Evolutionary conservation across 768 basidiomycete species (phyloP).

Genomic region (Macrolepiota fuliginosa): DNA sequence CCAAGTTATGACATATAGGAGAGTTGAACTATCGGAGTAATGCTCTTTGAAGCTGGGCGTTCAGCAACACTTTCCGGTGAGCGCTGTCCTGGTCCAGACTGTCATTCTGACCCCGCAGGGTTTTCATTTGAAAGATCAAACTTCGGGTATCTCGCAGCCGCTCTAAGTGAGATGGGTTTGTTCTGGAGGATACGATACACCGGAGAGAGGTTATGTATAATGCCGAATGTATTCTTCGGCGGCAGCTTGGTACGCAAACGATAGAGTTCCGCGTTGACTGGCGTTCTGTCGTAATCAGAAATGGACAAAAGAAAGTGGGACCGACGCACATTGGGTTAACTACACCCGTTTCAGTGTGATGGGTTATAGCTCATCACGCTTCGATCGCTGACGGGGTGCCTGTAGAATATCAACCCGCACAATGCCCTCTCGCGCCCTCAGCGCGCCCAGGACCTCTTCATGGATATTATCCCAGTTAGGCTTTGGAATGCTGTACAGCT

Average conservation of each 20-base stretch:
- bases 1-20: background rate
- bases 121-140: background rate
- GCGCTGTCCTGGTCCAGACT: background rate
- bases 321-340: background rate
- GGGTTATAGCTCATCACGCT: constrained; percentile 6
- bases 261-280: background rate
- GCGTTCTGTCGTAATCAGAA: background rate
- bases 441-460: background rate
- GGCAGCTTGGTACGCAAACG: background rate
- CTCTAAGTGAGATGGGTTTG: background rate
- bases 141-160: background rate
- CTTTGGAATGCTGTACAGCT: constrained; percentile 42
- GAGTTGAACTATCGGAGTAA: background rate
- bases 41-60: background rate
- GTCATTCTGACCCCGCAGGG: background rate
- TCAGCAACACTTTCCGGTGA: background rate
- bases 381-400: background rate
- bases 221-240: background rate
- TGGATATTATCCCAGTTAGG: constrained; percentile 28
- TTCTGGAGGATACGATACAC: background rate
- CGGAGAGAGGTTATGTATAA: background rate
- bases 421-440: constrained; percentile 2
- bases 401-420: constrained; percentile 9
- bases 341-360: background rate
- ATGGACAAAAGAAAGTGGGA: background rate